Evolutionary conservation across 148 eudicot genomes (phyloP).

Genomic region (Heliamphora exappendiculata): DNA sequence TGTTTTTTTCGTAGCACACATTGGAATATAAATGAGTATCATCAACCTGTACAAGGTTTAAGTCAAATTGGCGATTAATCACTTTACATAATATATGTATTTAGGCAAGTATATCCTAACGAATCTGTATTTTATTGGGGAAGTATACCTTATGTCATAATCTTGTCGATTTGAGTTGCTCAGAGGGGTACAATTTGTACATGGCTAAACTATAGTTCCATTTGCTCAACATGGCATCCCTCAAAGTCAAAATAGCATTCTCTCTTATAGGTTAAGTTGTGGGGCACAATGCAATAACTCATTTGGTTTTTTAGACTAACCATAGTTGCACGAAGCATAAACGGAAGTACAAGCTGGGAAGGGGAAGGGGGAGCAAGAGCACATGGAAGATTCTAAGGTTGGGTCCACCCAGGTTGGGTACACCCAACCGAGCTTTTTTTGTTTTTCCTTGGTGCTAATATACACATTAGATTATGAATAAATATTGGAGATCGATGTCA

Average conservation of each 20-base stretch:
- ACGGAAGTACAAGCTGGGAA: too few relatives aligned
- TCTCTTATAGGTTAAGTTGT: not conserved
- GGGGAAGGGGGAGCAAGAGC: too few relatives aligned
- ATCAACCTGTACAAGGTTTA: not conserved
- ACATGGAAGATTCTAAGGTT: too few relatives aligned
- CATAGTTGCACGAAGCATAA: too few relatives aligned
- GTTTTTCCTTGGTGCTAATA: too few relatives aligned
- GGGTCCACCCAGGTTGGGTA: too few relatives aligned
- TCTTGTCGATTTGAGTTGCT: not conserved
- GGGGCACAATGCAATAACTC: too few relatives aligned
- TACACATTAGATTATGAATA: too few relatives aligned
- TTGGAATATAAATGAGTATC: not conserved
- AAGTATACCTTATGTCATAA: not conserved
- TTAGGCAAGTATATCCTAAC: not conserved
- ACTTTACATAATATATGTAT: not conserved
- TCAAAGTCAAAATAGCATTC: not conserved
- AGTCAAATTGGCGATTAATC: not conserved
- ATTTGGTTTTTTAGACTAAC: too few relatives aligned
- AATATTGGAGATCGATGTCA: too few relatives aligned
- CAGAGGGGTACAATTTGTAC: not conserved
- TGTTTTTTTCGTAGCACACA: not conserved
- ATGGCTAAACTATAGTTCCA: not conserved
- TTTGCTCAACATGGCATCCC: not conserved
- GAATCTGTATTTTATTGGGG: not conserved
- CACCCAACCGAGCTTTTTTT: too few relatives aligned